Evolutionary conservation across 441 rosid species (phyloP).

Genomic region (Omphalea diandra): DNA sequence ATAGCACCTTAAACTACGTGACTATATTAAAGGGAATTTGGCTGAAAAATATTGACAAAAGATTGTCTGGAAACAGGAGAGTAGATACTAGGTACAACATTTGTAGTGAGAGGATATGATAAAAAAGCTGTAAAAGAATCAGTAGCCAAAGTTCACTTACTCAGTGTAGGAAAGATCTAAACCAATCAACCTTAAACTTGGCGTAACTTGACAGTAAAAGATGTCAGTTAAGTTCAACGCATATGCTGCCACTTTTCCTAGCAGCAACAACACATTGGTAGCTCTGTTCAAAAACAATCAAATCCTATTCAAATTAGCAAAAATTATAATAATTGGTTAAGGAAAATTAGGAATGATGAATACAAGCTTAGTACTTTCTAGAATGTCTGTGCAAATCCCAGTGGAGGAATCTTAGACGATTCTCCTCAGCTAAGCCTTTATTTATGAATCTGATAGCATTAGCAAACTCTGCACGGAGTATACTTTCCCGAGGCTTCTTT

Average conservation of each 20-base stretch:
- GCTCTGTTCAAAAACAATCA: conserved; percentile 49
- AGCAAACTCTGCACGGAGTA: conserved; percentile 90
- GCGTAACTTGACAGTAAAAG: conserved; percentile 69
- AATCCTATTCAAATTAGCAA: background rate
- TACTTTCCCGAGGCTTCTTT: conserved; percentile 92
- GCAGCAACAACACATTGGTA: conserved; percentile 70
- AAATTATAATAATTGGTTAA: background rate
- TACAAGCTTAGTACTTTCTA: conserved; percentile 51
- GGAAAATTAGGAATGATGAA: background rate
- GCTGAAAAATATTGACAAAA: background rate
- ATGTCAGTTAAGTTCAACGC: conserved; percentile 80
- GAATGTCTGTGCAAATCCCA: conserved; percentile 89
- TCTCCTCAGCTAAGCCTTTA: conserved; percentile 73
- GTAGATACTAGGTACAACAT: background rate
- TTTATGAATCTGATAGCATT: conserved; percentile 87
- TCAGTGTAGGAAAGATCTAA: conserved; percentile 40
- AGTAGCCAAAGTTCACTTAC: conserved; percentile 45
- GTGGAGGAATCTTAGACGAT: conserved; percentile 76
- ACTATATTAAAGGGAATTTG: too few species aligned
- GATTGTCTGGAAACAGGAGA: background rate
- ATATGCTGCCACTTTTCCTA: conserved; percentile 78
- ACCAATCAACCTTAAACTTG: conserved; percentile 57
- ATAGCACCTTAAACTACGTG: background rate
- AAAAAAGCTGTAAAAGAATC: background rate
- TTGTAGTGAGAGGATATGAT: background rate